phyloP scores from a whole-genome alignment of 2,329 filamentous ascomycete genomes.

The Colletotrichum coccodes region DNA sequence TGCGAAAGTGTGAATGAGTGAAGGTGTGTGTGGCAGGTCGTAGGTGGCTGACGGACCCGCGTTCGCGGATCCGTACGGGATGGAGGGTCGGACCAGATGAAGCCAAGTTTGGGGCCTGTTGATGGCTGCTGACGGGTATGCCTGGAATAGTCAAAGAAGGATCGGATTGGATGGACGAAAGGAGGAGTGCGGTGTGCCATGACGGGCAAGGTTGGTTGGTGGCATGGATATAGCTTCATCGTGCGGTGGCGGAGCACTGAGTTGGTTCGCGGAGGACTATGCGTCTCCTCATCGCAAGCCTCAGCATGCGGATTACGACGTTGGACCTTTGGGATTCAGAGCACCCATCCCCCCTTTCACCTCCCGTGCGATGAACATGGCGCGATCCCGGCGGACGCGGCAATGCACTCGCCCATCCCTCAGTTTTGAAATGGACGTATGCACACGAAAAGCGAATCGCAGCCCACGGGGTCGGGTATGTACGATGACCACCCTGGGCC shows the following conservation, averaged over 20 bases:
- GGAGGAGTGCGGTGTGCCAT: neutral
- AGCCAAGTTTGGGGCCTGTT: neutral
- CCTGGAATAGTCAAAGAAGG: neutral
- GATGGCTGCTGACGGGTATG: neutral
- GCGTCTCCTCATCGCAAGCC: neutral
- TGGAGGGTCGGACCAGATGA: conserved; percentile 9
- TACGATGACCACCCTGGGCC: conserved; percentile 13
- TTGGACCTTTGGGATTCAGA: neutral
- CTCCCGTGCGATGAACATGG: neutral
- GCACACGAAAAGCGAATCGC: conserved; percentile 14
- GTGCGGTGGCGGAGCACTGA: neutral
- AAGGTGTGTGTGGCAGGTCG: conserved; percentile 1
- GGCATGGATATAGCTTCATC: neutral
- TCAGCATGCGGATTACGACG: neutral
- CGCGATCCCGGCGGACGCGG: neutral
- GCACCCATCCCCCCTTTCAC: neutral
- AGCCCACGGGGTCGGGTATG: conserved; percentile 11
- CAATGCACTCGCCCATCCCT: neutral
- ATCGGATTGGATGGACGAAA: neutral
- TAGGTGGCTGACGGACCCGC: conserved; percentile 16
- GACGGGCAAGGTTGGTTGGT: neutral
- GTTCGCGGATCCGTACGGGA: conserved; percentile 11
- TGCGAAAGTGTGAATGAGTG: neutral
- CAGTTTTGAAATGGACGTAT: neutral
- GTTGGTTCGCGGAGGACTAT: neutral